Evolutionary conservation across 2,329 filamentous ascomycete genomes (phyloP), one percentile per base, ranked within the genome.

Genomic region (Penicillium hesseltinei): DNA sequence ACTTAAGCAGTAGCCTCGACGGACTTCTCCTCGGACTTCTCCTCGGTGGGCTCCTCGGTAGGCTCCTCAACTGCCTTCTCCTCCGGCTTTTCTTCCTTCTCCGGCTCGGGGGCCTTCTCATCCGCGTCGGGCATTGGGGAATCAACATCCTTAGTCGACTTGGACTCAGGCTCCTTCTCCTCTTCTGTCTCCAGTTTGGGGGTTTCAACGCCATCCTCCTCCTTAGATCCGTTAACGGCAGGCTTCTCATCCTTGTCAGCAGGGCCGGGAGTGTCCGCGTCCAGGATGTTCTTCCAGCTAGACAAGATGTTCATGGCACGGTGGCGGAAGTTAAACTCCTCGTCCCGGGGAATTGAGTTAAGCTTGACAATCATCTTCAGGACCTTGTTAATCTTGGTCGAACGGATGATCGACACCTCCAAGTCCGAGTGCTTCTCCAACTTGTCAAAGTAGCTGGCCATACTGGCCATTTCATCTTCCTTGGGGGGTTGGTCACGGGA

Each of bases 371-470:
- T 94, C 5, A 89, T 92, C 79, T 95, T 96, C 56, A 99, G 83
- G 11, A 99, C 93, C 80, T 99, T 99, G 85, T 97, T 93, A 76
- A 99, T 97, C 82, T 97, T 99, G 61, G 94, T 99, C 15, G 80
- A 81, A 62, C 90, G 87, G 69, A 97, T 96, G 67, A 97, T 94
- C 64, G 87, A 86, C 31, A 90, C 91, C 72, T 97, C 93, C 5
- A 97, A 84, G 63, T 96, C 90, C 1, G 85, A 73, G 81, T 86
- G 88, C 8, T 81, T 84, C 77, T 99, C 94, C 6, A 99, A 84
- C 74, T 95, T 91, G 31, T 82, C 83, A 66, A 79, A 76, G 59
- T 74, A 77, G 38, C 63, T 71, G 10, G 75, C 75, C 75, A 80
- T 78, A 35, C 70, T 64, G 0, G 72, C 73, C 78, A 80, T 80